Base-by-base conservation (phyloP, 345 rosid species). In the Camelina hispida region DNA sequence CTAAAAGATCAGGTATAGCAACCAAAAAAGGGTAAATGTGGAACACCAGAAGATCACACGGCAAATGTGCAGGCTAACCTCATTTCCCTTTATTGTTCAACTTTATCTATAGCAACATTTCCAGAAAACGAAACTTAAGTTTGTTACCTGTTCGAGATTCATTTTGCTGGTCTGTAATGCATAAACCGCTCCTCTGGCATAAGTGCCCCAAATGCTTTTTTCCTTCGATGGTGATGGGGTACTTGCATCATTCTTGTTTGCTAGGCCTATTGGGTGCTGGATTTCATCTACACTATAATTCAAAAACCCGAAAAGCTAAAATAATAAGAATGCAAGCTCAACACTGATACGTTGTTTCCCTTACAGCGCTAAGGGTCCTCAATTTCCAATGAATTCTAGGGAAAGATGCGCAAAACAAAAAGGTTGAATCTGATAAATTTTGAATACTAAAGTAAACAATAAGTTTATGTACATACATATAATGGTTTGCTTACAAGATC, bases 181-280 rank as follows among this genome's bases (percentile, higher is more conserved):
- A 86, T 84, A 89, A 60, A 85, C 71, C 1, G 97, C 98, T 75
- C 97, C 97, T 81, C 93, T 87, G 13, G 95, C 96, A 81, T 91
- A 94, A 81, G 82, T 79, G 59, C 97, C 98, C 98, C 98, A 93
- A 28, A 71, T 37, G 74, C 83, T 72, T 56, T 84, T 84, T 73
- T 86, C 90, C 71, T 70, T 60, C 16, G 66, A 46, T 57, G 76
- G 64, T 11, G 74, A 72, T 59, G 81, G 62, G 73, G 74, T 53
- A 78, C 72, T 83, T 66, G 69, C 72, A 34, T 73, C 72, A 51
- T 72, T 81, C 71, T 78, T 81, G 44, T 76, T 78, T 47, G 74
- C 56, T 17, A 67, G 20, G 72, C 56, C 71, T 56, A 64, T 73
- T 69, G 94, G 87, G 18, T 54, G 82, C 79, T 84, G 93, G 73